Evolutionary conservation across 1,284 basidiomycete species (phyloP).

Genomic region (Tilletia horrida): DNA sequence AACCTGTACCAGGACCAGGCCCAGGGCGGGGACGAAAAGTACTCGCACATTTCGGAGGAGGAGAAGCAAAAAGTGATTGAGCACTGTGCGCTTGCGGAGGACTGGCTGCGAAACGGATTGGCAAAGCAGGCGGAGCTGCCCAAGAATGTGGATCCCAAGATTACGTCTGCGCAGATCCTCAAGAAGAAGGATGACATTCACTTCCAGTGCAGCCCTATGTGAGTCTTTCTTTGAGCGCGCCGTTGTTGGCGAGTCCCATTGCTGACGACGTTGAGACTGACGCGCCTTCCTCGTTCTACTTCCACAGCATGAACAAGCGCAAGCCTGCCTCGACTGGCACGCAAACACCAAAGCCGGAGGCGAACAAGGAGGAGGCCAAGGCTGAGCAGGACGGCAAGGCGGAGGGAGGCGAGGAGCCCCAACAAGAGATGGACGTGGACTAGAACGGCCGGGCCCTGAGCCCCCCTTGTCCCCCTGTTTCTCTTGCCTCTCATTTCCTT

Average conservation of each 20-base stretch:
- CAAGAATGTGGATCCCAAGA: slow-evolving; percentile 54
- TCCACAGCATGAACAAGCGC: slow-evolving; percentile 39
- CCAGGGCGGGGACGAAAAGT: slow-evolving; percentile 50
- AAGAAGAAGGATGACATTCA: slow-evolving; percentile 53
- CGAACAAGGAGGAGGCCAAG: slow-evolving; percentile 24
- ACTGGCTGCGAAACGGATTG: slow-evolving; percentile 52
- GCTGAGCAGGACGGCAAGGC: slow-evolving; percentile 30
- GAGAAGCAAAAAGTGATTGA: slow-evolving; percentile 55
- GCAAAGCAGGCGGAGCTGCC: slow-evolving; percentile 53
- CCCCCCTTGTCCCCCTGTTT: too few relatives aligned
- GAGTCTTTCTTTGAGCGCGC: slow-evolving; percentile 19
- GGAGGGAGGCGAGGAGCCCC: slow-evolving; percentile 26
- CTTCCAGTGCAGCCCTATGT: slow-evolving; percentile 48
- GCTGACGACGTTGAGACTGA: neutral
- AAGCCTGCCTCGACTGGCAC: slow-evolving; percentile 41
- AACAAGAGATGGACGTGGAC: slow-evolving; percentile 52
- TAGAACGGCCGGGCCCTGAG: too few relatives aligned
- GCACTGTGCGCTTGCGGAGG: slow-evolving; percentile 49
- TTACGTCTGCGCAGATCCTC: slow-evolving; percentile 45
- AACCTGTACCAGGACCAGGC: slow-evolving; percentile 51
- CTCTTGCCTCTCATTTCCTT: too few relatives aligned
- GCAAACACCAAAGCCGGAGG: slow-evolving; percentile 32
- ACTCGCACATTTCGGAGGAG: slow-evolving; percentile 50
- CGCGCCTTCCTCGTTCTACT: neutral
- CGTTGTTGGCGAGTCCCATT: neutral